Evolutionary conservation across 2,329 filamentous ascomycete genomes (phyloP).

Genomic region (Paecilomyces fulvus): DNA sequence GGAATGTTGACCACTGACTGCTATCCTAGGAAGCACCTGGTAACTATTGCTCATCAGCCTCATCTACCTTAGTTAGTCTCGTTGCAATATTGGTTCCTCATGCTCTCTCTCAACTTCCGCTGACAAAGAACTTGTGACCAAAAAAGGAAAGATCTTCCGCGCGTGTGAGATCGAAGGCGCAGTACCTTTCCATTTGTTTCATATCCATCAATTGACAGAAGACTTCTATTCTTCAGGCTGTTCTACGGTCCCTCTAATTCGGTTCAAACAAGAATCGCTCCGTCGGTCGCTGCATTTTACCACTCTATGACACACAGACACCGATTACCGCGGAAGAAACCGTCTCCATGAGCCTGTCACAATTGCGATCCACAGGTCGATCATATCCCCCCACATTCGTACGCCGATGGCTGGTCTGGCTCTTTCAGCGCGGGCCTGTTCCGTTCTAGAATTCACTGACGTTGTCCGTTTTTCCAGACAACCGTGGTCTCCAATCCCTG

Average conservation of each 20-base stretch:
- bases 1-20: too few relatives aligned
- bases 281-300: background rate
- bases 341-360: background rate
- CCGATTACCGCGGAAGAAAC: background rate
- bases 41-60: too few relatives aligned
- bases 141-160: background rate
- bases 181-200: background rate
- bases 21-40: too few relatives aligned
- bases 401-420: background rate
- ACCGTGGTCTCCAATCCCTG: background rate
- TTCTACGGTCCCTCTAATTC: background rate
- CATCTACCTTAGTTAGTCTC: too few relatives aligned
- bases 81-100: background rate
- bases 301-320: background rate
- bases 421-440: background rate
- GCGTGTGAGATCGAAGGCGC: background rate
- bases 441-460: background rate
- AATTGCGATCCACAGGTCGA: background rate
- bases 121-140: background rate
- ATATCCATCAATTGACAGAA: background rate
- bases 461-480: background rate
- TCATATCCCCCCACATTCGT: background rate
- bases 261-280: background rate
- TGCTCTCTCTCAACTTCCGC: background rate
- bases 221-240: background rate